A percentile compares a stretch with the other conserved stretches of the same genome.
These are phyloP conservation scores for Diphasiastrum complanatum DNA, from an alignment of 83 land plant genomes.

Conservation along the genomic window DNA sequence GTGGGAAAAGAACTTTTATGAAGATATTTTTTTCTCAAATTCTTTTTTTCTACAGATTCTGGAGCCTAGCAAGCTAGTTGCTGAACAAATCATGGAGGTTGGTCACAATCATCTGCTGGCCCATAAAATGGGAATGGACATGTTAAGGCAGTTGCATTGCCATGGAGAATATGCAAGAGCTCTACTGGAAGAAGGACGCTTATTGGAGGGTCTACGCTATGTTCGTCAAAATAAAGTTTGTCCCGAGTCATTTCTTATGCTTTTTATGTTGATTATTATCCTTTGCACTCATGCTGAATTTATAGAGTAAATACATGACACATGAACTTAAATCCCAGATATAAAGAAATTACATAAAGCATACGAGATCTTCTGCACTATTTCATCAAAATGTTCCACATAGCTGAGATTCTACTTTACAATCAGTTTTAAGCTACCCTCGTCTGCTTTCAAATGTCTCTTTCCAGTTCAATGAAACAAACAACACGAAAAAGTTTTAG, in stretches of 20 bases:
- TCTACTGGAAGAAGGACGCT: slow-evolving; percentile 63
- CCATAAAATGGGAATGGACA: slow-evolving; percentile 60
- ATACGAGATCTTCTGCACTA: no score
- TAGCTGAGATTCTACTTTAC: no score
- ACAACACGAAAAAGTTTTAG: no score
- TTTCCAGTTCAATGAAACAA: no score
- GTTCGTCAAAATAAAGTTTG: slow-evolving; percentile 62
- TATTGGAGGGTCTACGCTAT: slow-evolving; percentile 76
- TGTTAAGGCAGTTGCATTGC: slow-evolving; percentile 56
- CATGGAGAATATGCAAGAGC: slow-evolving; percentile 60
- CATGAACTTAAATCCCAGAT: no score
- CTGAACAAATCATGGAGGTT: slow-evolving; percentile 64
- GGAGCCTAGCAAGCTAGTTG: slow-evolving; percentile 86
- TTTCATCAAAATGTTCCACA: no score
- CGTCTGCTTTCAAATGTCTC: no score
- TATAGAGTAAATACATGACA: no score
- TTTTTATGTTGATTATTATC: background rate
- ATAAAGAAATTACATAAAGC: no score
- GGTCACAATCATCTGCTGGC: slow-evolving; percentile 48
- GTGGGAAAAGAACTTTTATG: no score
- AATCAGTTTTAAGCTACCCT: no score
- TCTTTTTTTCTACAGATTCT: slow-evolving; percentile 43
- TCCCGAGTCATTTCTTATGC: background rate
- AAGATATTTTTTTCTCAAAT: background rate
- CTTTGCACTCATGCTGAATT: no score